Percentiles rank a stretch among this genome's conserved stretches.
Evolutionary conservation across 345 rosid species (phyloP).

Genomic region (Salix udensis): DNA sequence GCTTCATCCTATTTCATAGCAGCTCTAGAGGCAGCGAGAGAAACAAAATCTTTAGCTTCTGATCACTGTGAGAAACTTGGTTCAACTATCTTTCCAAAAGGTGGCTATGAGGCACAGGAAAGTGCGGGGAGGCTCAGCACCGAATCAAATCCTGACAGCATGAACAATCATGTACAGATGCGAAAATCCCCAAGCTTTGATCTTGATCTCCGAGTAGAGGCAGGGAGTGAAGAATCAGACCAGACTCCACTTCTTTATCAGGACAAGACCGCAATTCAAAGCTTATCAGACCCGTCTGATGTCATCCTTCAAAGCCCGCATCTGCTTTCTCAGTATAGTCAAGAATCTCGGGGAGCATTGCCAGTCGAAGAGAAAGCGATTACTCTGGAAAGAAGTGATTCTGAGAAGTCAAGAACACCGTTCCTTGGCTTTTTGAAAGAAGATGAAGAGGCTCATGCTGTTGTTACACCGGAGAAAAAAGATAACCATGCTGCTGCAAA

Average conservation of each 20-base stretch:
- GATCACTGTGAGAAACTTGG: conserved; percentile 15
- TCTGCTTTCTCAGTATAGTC: conserved; percentile 1
- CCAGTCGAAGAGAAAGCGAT: conserved; percentile 45
- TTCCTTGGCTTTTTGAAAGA: conserved; percentile 32
- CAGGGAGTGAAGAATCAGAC: conserved; percentile 42
- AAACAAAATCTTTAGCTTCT: conserved; percentile 5
- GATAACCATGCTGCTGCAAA: conserved; percentile 23
- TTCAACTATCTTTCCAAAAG: conserved; percentile 7
- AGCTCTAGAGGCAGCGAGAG: not conserved
- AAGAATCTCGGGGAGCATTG: conserved; percentile 15
- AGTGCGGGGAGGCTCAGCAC: conserved; percentile 30
- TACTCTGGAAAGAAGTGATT: conserved; percentile 45
- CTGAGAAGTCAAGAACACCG: conserved; percentile 41
- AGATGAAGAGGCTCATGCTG: conserved; percentile 22
- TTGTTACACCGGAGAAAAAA: conserved; percentile 20
- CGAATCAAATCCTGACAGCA: conserved; percentile 30
- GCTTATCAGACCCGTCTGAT: conserved; percentile 18
- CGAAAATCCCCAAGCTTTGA: conserved; percentile 55
- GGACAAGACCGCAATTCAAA: conserved; percentile 28
- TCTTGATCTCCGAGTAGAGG: conserved; percentile 37
- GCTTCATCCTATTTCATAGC: not conserved
- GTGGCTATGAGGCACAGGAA: conserved; percentile 18
- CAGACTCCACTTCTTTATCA: conserved; percentile 43
- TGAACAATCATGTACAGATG: conserved; percentile 25
- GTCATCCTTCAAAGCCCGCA: conserved; percentile 10